A percentile compares a stretch with the other conserved stretches of the same genome.
Conservation (phyloP, 495 filamentous ascomycete species). For the Cryomyces antarcticus region DNA sequence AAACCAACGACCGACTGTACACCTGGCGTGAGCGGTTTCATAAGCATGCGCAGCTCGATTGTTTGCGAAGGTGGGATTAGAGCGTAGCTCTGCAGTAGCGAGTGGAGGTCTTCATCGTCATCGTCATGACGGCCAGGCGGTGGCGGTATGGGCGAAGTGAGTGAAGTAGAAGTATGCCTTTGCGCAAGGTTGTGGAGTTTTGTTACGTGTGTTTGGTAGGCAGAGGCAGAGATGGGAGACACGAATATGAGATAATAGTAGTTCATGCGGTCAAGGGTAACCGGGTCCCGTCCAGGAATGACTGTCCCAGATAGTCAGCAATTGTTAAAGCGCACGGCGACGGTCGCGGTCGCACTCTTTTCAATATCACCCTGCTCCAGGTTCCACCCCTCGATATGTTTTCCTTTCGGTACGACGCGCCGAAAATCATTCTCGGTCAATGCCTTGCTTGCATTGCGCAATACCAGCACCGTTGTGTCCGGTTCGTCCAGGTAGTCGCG, state of each 20-base stretch:
- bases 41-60: constrained; percentile 11
- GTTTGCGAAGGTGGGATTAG: constrained; percentile 25
- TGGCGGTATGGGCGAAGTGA: constrained; percentile 11
- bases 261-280: constrained; percentile 29
- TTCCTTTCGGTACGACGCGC: constrained; percentile 33
- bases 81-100: constrained; percentile 26
- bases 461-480: constrained; percentile 23
- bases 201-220: constrained; percentile 29
- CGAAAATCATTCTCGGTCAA: constrained; percentile 44
- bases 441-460: constrained; percentile 29
- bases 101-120: constrained; percentile 26
- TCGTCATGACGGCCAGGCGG: constrained; percentile 15
- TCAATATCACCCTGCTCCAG: constrained; percentile 24
- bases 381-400: constrained; percentile 43
- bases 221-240: constrained; percentile 27
- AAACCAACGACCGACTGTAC: constrained; percentile 8
- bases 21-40: constrained; percentile 9
- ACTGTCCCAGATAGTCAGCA: constrained; percentile 5
- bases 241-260: constrained; percentile 45
- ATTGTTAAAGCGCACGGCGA: background rate
- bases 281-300: constrained; percentile 31
- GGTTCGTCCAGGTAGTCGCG: constrained; percentile 2
- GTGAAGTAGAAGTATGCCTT: constrained; percentile 13
- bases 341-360: constrained; percentile 10
- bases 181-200: constrained; percentile 25